These are phyloP conservation scores for Pseudocercospora macadamiae DNA, from an alignment of 2,329 filamentous ascomycete genomes.

Conservation along the genomic window DNA sequence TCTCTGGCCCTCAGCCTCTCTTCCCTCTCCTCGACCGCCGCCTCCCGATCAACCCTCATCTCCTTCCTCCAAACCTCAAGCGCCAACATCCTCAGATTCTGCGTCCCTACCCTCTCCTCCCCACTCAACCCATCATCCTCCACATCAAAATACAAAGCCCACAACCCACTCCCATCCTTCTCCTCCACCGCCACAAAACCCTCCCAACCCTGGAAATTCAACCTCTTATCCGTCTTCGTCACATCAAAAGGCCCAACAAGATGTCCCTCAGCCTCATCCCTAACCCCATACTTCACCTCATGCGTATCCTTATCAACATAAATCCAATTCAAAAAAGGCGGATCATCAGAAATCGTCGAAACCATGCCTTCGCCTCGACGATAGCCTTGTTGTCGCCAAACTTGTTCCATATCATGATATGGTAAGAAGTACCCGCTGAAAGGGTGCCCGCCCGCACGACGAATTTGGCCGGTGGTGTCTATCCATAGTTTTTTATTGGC, in stretches of 20 bases:
- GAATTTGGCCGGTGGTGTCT: conserved; percentile 23
- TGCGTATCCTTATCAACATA: conserved; percentile 64
- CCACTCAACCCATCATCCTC: conserved; percentile 49
- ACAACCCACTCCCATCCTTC: conserved; percentile 39
- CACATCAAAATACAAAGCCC: conserved; percentile 57
- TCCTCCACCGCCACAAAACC: conserved; percentile 61
- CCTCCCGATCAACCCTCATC: conserved; percentile 27
- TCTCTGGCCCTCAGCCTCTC: conserved; percentile 28
- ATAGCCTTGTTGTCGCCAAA: conserved; percentile 35
- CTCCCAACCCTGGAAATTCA: conserved; percentile 60
- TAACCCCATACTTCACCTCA: conserved; percentile 60
- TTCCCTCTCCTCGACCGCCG: conserved; percentile 32
- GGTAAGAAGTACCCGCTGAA: conserved; percentile 54
- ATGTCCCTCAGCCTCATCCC: conserved; percentile 68
- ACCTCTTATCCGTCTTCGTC: conserved; percentile 64
- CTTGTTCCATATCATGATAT: conserved; percentile 48
- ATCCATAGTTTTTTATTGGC: conserved; percentile 48
- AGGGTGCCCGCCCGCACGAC: conserved; percentile 41
- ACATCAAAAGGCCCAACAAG: conserved; percentile 81
- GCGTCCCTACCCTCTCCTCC: conserved; percentile 28
- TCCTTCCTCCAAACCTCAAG: conserved; percentile 38
- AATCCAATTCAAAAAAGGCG: conserved; percentile 69
- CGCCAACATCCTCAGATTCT: conserved; percentile 36
- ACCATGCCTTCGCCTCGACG: conserved; percentile 50
- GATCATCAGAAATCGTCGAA: conserved; percentile 52